These are phyloP conservation scores for Phanerochaete sordida DNA, from an alignment of 768 basidiomycete genomes.

Conservation along the genomic window DNA sequence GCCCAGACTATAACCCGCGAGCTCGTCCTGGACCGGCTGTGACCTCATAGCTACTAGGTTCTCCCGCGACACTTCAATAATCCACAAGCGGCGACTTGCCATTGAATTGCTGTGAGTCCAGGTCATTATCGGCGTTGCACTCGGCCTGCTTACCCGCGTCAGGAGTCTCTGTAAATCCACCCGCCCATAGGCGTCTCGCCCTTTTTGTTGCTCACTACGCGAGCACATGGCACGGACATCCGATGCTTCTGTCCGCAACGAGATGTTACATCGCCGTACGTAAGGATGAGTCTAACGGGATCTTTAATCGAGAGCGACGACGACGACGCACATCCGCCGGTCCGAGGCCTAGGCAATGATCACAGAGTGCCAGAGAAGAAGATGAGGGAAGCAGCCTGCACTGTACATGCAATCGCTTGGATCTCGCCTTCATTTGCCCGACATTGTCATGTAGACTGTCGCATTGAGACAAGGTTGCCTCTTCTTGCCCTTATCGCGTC, in stretches of 20 bases:
- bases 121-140: not conserved
- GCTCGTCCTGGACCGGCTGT: not conserved
- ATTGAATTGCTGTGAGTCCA: not conserved
- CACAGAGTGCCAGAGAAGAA: not conserved
- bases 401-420: not conserved
- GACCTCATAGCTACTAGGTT: not conserved
- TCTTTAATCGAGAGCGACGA: not conserved
- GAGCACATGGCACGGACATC: not conserved
- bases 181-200: not conserved
- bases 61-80: not conserved
- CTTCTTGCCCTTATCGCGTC: not conserved
- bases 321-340: not conserved
- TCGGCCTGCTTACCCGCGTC: not conserved
- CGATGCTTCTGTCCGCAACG: not conserved
- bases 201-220: not conserved
- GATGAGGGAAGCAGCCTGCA: not conserved
- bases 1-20: not conserved
- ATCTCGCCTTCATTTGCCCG: not conserved
- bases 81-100: not conserved
- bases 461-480: not conserved
- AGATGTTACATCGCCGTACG: not conserved
- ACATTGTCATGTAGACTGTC: not conserved
- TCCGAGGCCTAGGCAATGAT: not conserved
- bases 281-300: constrained; percentile 6
- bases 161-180: not conserved